These are phyloP conservation scores for Geranomyces variabilis DNA, from an alignment of 192 early-diverging fungal species.

Conservation along the genomic window DNA sequence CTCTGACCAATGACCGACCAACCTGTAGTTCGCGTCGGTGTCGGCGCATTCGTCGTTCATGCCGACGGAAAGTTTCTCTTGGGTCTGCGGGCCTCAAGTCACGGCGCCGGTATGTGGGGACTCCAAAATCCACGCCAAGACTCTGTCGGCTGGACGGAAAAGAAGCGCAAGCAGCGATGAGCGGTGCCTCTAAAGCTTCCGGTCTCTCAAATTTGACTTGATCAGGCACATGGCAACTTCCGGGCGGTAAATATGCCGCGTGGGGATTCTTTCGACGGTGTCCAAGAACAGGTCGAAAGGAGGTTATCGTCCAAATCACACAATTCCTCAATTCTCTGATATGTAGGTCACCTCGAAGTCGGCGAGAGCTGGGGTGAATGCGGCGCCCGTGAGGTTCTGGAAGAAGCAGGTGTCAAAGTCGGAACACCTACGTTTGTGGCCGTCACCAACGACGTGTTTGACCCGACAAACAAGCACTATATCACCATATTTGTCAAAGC, in stretches of 20 bases:
- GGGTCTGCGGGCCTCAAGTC: slow-evolving; percentile 59
- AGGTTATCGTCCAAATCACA: not conserved
- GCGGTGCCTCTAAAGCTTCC: too few species aligned
- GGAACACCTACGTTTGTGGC: slow-evolving; percentile 42
- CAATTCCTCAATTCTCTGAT: not conserved
- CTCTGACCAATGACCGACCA: too few species aligned
- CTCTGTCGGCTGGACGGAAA: not conserved
- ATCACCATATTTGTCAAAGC: slow-evolving; percentile 59
- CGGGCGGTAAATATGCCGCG: slow-evolving; percentile 46
- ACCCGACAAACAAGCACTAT: slow-evolving; percentile 54
- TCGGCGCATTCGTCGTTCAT: slow-evolving; percentile 51
- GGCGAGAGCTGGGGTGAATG: slow-evolving; percentile 58
- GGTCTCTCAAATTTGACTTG: not conserved
- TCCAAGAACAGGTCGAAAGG: too few species aligned
- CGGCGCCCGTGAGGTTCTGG: slow-evolving; percentile 46
- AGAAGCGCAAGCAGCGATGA: not conserved
- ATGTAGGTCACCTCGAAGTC: slow-evolving; percentile 54
- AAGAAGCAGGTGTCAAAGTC: slow-evolving; percentile 47
- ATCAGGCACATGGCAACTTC: slow-evolving; percentile 44
- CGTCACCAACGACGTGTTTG: slow-evolving; percentile 59
- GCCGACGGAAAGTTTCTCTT: slow-evolving; percentile 37
- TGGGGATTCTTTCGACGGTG: too few species aligned
- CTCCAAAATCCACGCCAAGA: not conserved
- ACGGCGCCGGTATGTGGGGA: slow-evolving; percentile 48
- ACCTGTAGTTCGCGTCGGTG: slow-evolving; percentile 41